Evolutionary conservation across 352 stramenopile species (phyloP).

Genomic region (Pythium sukuiense): DNA sequence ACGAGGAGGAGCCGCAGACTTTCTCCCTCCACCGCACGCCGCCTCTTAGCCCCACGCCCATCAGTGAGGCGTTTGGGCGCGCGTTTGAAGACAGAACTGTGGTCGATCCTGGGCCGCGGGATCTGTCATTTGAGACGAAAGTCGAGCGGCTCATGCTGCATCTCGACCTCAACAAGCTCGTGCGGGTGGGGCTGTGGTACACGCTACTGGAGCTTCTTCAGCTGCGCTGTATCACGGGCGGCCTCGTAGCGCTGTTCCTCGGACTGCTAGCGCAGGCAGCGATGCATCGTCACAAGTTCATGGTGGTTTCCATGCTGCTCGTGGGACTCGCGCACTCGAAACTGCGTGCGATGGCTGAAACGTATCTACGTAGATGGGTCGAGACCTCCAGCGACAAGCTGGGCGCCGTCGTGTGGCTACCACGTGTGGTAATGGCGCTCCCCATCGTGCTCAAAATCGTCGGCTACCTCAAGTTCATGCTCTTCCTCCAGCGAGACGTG

Average conservation of each 20-base stretch:
- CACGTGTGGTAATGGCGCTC: constrained; percentile 47
- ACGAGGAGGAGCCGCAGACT: constrained; percentile 1
- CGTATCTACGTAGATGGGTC: constrained; percentile 46
- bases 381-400: constrained; percentile 69
- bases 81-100: neutral
- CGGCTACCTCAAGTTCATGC: constrained; percentile 70
- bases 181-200: constrained; percentile 50
- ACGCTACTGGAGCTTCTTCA: constrained; percentile 54
- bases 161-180: constrained; percentile 54
- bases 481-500: constrained; percentile 64
- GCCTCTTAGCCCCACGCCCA: neutral
- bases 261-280: constrained; percentile 51
- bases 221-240: constrained; percentile 45
- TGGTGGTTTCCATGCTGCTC: constrained; percentile 67
- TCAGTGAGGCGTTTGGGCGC: constrained; percentile 9
- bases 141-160: constrained; percentile 53
- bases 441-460: constrained; percentile 72
- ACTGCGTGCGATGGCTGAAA: constrained; percentile 39
- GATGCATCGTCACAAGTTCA: constrained; percentile 73
- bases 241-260: constrained; percentile 48
- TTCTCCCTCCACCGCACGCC: neutral
- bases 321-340: constrained; percentile 65
- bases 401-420: constrained; percentile 52
- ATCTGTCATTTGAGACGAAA: constrained; percentile 56
- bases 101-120: neutral